Evolutionary conservation across 441 rosid species (phyloP), one percentile per base, ranked within the genome.

Genomic region (Manihot esculenta): DNA sequence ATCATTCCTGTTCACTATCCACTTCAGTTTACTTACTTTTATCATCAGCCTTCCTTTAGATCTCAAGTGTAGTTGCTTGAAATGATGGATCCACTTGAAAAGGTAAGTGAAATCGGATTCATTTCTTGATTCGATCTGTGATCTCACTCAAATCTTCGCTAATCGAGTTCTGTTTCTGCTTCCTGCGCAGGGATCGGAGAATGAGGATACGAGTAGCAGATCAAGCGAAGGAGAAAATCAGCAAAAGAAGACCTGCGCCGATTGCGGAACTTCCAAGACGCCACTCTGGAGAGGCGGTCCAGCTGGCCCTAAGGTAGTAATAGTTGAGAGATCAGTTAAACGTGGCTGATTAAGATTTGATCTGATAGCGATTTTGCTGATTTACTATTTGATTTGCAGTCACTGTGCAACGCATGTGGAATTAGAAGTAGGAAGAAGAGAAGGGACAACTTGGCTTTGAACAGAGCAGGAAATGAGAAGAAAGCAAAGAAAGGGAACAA

Each of bases 271-370:
- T 42, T 23, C 89, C 9, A 88, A 91, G 58, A 92, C 99, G 54
- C 97, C 99, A 59, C 92, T 94, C 0, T 94, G 99, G 99, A 83
- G 99, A 7, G 93, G 97, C 8, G 99, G 99, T 20, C 99, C 97
- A 20, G 90, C 97, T 0, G 99, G 99, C 0, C 99, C 99, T 4
- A 94, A 94, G 97, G 99, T 91, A 26, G 30, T 35, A 33, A 27
- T 24, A 5, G 21, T 0, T 7, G 9, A 20, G 56, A 27, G 76
- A 72, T 72, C 66, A 42, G 42, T 18, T 7, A 24, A 33, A 10
- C 9, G 30, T 9, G 18, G 24, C 55, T 21, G 3, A 11, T 62
- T 15, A 0, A 24, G 24, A 66, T 27, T 48, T 59, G 61, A 74
- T 55, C 53, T 14, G 59, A 48, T 68, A 91, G 98, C 51, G 91